Base-by-base conservation (phyloP, 2,329 filamentous ascomycete species). In the Fusarium continuum region DNA sequence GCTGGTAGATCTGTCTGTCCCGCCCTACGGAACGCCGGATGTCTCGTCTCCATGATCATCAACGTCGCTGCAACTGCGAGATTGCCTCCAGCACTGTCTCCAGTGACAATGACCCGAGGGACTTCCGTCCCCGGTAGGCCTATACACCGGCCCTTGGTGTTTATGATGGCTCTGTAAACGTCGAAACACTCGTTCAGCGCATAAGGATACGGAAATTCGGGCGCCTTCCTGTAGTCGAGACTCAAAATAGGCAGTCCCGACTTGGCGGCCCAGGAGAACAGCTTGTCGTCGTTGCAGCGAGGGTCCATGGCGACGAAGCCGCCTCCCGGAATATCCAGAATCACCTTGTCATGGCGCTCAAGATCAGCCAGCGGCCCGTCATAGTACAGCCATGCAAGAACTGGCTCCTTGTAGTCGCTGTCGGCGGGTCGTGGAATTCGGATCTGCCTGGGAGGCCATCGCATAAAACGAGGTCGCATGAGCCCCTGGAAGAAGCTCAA, bases 231-330 rank as follows among this genome's bases (percentile, higher is more conserved):
- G 77, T 99, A 99, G 73, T 99, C 93, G 55, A 99, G 77, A 69
- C 94, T 97, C 52, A 99, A 78, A 6, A 99, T 85, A 0, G 95
- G 94, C n/a, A 97, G 75, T 0, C 93, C 92, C 1, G 91, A 91
- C 75, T 91, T 93, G 14, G 90, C 91, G 0, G 95, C 92, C 95
- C 95, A 99, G 3, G 91, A 88, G 68, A 97, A 87, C 16, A 99
- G 82, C 76, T 96, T 96, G 76, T 99, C 95, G 73, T 99, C 95
- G 70, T 96, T 93, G 70, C 90, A 91, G 40, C 95, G 83, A n/a
- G 95, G 95, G 55, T 92, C 88, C 95, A 99, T 99, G 16, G 95
- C 93, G 11, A 99, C 93, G 66, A 96, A 99, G 0, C 95, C 95
- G 26, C 95, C 95, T 2, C 95, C 95, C 0, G 95, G 95, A 4